A percentile compares a stretch with the other conserved stretches of the same genome.
phyloP scores from a whole-genome alignment of 176 grass and related monocot genomes.

The Oryza brachyantha region DNA sequence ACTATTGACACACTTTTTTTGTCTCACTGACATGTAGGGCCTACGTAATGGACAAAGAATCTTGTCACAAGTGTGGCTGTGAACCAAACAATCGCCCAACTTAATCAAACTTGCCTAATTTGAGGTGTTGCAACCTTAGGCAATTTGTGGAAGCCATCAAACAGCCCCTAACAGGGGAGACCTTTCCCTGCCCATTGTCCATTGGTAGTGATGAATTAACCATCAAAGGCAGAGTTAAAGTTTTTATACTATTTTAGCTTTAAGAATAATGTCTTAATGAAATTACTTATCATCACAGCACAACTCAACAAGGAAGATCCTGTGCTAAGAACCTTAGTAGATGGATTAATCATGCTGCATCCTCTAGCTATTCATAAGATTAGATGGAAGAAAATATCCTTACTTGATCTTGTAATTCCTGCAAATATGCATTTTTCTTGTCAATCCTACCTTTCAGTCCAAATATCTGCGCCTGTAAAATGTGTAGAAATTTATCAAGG shows the following conservation, averaged over 20 bases:
- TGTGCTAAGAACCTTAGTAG: background rate
- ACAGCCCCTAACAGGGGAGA: background rate
- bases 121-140: too few species aligned
- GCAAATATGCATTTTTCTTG: constrained; percentile 90
- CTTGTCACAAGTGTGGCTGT: too few species aligned
- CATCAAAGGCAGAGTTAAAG: background rate
- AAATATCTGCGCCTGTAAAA: constrained; percentile 61
- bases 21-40: too few species aligned
- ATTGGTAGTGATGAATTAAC: background rate
- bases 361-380: background rate
- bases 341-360: background rate
- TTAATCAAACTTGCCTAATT: too few species aligned
- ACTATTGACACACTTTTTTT: too few species aligned
- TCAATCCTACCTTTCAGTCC: constrained; percentile 71
- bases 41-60: too few species aligned
- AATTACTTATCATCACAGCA: background rate
- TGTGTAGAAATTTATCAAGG: constrained; percentile 16
- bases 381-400: constrained; percentile 21
- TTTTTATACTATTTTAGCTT: background rate
- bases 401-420: constrained; percentile 96
- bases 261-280: background rate
- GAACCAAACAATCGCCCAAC: too few species aligned
- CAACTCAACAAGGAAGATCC: constrained; percentile 18
- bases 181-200: background rate
- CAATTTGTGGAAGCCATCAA: too few species aligned